A percentile compares a stretch with the other conserved stretches of the same genome.
Evolutionary conservation across 2,329 filamentous ascomycete genomes (phyloP).

Genomic region (Clarireedia monteithiana): DNA sequence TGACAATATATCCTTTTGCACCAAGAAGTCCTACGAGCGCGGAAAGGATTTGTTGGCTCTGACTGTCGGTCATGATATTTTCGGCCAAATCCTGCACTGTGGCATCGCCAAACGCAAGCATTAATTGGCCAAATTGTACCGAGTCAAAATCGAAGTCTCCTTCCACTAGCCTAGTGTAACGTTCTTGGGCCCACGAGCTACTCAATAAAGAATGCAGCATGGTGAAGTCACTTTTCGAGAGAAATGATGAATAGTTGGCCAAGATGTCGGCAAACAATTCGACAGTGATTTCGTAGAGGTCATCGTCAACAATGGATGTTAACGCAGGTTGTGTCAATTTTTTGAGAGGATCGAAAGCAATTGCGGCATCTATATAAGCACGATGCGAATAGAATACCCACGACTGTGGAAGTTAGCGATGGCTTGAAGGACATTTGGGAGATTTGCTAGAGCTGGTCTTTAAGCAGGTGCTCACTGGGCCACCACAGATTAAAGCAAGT

Average conservation of each 20-base stretch:
- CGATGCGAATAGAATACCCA: constrained; percentile 70
- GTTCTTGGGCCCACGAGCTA: constrained; percentile 49
- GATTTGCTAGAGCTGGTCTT: neutral
- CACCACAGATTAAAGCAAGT: no score
- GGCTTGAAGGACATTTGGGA: neutral
- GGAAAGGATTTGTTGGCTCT: constrained; percentile 44
- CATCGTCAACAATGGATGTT: constrained; percentile 49
- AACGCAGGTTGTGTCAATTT: constrained; percentile 53
- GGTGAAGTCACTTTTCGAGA: constrained; percentile 50
- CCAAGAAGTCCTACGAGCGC: constrained; percentile 58
- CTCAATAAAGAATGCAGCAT: constrained; percentile 52
- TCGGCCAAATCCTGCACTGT: constrained; percentile 53
- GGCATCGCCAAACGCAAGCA: constrained; percentile 62
- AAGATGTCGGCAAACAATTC: constrained; percentile 60
- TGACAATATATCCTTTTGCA: constrained; percentile 57
- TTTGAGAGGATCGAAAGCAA: constrained; percentile 51
- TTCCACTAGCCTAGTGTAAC: constrained; percentile 46
- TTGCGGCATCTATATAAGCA: constrained; percentile 47
- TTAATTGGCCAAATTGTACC: constrained; percentile 56
- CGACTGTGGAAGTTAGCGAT: constrained; percentile 37
- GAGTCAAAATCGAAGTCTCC: constrained; percentile 58
- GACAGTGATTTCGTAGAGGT: constrained; percentile 51
- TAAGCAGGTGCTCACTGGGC: no score
- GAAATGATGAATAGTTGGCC: constrained; percentile 55
- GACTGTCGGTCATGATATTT: constrained; percentile 37